Conservation (phyloP, 2,329 filamentous ascomycete genomes). For the Aspergillus cejpii region DNA sequence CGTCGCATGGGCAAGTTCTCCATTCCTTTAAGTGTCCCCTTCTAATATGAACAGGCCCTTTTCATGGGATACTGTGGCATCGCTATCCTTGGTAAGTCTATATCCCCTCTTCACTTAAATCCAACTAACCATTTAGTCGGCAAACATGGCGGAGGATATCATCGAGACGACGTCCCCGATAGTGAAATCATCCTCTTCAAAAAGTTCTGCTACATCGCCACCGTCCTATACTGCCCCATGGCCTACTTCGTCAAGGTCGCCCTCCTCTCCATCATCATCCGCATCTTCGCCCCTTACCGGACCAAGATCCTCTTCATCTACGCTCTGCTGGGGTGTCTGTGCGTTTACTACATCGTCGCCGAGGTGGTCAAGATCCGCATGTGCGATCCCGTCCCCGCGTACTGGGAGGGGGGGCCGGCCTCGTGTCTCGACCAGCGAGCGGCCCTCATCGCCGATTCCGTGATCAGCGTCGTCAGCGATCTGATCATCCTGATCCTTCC, state of each 20-base stretch:
- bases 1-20: slow-evolving; percentile 18
- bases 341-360: slow-evolving; percentile 33
- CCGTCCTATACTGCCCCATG: slow-evolving; percentile 38
- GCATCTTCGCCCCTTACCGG: slow-evolving; percentile 35
- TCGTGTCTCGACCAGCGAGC: slow-evolving; percentile 34
- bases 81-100: slow-evolving; percentile 23
- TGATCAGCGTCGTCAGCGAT: slow-evolving; percentile 36
- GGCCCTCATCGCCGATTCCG: slow-evolving; percentile 35
- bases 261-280: slow-evolving; percentile 34
- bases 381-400: slow-evolving; percentile 32
- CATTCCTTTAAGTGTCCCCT: not conserved
- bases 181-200: slow-evolving; percentile 22
- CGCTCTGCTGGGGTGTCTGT: slow-evolving; percentile 29
- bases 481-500: slow-evolving; percentile 34
- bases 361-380: slow-evolving; percentile 36
- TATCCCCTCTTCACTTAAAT: not conserved
- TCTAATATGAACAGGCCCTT: slow-evolving; percentile 14
- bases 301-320: slow-evolving; percentile 32
- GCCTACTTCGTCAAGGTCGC: slow-evolving; percentile 35
- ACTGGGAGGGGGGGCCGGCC: slow-evolving; percentile 27
- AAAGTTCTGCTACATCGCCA: slow-evolving; percentile 34
- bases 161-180: slow-evolving; percentile 22
- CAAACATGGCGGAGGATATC: slow-evolving; percentile 33
- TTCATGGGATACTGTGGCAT: slow-evolving; percentile 33
- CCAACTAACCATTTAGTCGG: slow-evolving; percentile 21